Percentiles rank a stretch among this genome's conserved stretches.
Conservation (phyloP, 2,329 filamentous ascomycete species). For the Diaporthe citrichinensis region DNA sequence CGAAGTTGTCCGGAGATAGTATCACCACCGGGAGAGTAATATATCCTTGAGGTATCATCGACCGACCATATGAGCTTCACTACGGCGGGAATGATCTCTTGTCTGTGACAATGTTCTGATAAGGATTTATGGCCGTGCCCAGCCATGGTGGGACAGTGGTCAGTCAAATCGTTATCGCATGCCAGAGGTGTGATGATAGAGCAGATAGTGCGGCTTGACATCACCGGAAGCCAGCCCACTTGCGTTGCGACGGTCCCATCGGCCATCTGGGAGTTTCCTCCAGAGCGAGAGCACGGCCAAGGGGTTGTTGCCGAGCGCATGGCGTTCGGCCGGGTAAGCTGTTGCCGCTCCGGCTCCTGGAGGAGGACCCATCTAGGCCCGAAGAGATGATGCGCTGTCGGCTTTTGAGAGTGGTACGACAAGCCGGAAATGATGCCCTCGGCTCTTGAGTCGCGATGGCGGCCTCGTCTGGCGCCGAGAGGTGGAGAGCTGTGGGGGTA, state of each 20-base stretch:
- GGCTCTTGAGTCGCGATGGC: conserved; percentile 7
- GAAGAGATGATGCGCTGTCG: neutral
- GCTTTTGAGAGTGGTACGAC: neutral
- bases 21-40: conserved; percentile 30
- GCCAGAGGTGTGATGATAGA: neutral
- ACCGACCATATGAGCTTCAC: neutral
- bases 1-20: conserved; percentile 17
- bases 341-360: conserved; percentile 5
- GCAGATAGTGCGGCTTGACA: conserved; percentile 13
- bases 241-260: conserved; percentile 23
- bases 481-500: conserved; percentile 13
- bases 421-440: neutral
- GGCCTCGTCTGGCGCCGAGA: neutral
- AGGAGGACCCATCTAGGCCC: neutral
- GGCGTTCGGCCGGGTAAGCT: neutral
- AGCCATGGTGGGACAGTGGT: conserved; percentile 1
- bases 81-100: neutral
- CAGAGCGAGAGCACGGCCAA: neutral
- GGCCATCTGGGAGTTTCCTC: neutral
- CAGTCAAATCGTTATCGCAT: neutral
- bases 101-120: neutral
- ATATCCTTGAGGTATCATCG: conserved; percentile 20
- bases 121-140: neutral
- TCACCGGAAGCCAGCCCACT: conserved; percentile 9
- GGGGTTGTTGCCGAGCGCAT: neutral